Conservation (phyloP, 257 asterid species). For the Scutellaria minor region DNA sequence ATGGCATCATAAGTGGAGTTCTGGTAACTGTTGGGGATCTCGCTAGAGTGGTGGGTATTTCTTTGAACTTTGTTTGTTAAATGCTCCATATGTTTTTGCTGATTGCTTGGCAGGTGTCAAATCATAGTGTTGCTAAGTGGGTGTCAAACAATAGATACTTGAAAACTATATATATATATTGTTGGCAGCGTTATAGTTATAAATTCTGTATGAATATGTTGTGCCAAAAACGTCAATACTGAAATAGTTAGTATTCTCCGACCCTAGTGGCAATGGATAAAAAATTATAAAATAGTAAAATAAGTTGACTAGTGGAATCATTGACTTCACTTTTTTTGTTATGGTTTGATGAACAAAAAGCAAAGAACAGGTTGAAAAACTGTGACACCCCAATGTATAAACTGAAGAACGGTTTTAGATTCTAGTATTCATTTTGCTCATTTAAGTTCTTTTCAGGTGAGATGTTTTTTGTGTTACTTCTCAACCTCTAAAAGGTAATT, state of each 20-base stretch:
- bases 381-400: too few relatives aligned
- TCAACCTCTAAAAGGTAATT: too few relatives aligned
- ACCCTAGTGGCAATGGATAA: neutral
- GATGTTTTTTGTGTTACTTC: too few relatives aligned
- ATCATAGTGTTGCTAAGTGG: too few relatives aligned
- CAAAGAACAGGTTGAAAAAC: too few relatives aligned
- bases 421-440: too few relatives aligned
- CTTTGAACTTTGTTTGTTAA: conserved; percentile 21
- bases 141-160: too few relatives aligned
- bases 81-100: neutral
- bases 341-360: neutral
- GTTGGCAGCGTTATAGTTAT: conserved; percentile 6
- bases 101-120: too few relatives aligned
- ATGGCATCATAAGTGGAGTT: conserved; percentile 96
- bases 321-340: conserved; percentile 9
- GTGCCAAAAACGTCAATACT: neutral
- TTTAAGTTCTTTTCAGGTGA: too few relatives aligned
- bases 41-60: conserved; percentile 91
- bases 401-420: too few relatives aligned
- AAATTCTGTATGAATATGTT: conserved; percentile 10
- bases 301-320: too few relatives aligned
- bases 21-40: conserved; percentile 99
- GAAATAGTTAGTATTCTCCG: conserved; percentile 14
- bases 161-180: neutral
- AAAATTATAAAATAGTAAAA: too few relatives aligned